These are phyloP conservation scores for Nematocida major DNA, from an alignment of 371 early-diverging fungal species.

Conservation along the genomic window DNA sequence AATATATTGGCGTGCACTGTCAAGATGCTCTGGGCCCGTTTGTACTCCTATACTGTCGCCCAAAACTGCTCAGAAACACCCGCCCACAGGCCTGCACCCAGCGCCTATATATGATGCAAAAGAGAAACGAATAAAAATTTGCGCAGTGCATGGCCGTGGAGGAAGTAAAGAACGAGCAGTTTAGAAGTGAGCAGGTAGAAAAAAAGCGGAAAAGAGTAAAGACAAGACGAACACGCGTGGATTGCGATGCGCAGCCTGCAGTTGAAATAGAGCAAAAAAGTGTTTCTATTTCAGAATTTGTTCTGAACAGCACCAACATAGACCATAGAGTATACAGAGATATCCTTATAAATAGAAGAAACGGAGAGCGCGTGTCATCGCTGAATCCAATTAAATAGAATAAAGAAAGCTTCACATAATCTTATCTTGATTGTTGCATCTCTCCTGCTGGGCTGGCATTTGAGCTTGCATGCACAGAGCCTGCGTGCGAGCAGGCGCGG, in stretches of 20 bases:
- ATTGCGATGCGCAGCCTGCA: too few relatives aligned
- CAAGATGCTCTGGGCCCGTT: too few relatives aligned
- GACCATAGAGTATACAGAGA: constrained; percentile 35
- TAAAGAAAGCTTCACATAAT: neutral
- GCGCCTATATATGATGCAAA: neutral
- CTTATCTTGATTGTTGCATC: neutral
- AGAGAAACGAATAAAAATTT: constrained; percentile 10
- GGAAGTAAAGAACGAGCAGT: constrained; percentile 36
- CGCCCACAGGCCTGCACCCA: too few relatives aligned
- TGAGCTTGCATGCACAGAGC: too few relatives aligned
- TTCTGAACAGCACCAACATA: constrained; percentile 15
- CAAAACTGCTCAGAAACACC: too few relatives aligned
- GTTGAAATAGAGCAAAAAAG: neutral
- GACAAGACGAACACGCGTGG: neutral
- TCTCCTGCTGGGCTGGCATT: neutral
- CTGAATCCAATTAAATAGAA: neutral
- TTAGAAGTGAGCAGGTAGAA: neutral
- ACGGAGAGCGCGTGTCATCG: constrained; percentile 18
- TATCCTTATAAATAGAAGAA: constrained; percentile 34
- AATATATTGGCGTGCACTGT: neutral
- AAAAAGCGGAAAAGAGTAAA: constrained; percentile 43
- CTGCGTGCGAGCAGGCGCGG: too few relatives aligned
- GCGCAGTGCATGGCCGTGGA: constrained; percentile 32
- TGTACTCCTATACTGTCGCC: too few relatives aligned
- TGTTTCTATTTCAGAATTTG: neutral